A percentile compares a stretch with the other conserved stretches of the same genome.
Conservation (phyloP, 768 basidiomycete genomes). For the Gymnopilus junonius region DNA sequence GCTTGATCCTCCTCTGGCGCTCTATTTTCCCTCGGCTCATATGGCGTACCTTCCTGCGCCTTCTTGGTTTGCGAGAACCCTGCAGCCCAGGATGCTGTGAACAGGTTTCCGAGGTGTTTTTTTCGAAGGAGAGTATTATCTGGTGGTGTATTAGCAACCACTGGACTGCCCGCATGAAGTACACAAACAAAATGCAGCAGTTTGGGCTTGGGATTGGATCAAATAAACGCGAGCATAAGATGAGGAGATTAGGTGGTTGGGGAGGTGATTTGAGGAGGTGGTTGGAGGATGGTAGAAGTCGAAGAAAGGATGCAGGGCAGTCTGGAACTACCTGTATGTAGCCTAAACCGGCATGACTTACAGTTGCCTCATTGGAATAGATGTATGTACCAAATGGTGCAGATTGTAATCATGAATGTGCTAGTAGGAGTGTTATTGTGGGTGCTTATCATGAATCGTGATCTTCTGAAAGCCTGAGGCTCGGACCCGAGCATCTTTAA, state of each 20-base stretch:
- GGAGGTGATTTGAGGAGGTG: slow-evolving; percentile 45
- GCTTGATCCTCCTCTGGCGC: slow-evolving; percentile 67
- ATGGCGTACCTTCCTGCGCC: slow-evolving; percentile 53
- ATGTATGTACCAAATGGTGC: too few species aligned
- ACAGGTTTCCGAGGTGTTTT: slow-evolving; percentile 42
- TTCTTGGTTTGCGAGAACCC: slow-evolving; percentile 35
- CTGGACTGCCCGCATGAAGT: slow-evolving; percentile 26
- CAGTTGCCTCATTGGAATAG: too few species aligned
- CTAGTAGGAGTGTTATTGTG: too few species aligned
- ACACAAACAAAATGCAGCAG: slow-evolving; percentile 31
- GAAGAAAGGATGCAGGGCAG: slow-evolving; percentile 28
- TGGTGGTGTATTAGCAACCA: slow-evolving; percentile 55
- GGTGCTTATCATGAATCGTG: too few species aligned
- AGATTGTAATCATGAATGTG: too few species aligned
- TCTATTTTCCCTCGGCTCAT: slow-evolving; percentile 67
- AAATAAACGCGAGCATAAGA: slow-evolving; percentile 35
- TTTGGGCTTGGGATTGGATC: slow-evolving; percentile 39
- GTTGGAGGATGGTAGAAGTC: slow-evolving; percentile 42
- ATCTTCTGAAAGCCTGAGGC: too few species aligned
- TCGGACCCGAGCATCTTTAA: too few species aligned
- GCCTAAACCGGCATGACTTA: too few species aligned
- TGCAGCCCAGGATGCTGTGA: slow-evolving; percentile 59
- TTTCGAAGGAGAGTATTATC: slow-evolving; percentile 55
- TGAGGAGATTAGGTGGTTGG: slow-evolving; percentile 59
- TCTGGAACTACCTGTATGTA: too few species aligned